Evolutionary conservation across 192 early-diverging fungal species (phyloP).

Genomic region (Podila minutissima): DNA sequence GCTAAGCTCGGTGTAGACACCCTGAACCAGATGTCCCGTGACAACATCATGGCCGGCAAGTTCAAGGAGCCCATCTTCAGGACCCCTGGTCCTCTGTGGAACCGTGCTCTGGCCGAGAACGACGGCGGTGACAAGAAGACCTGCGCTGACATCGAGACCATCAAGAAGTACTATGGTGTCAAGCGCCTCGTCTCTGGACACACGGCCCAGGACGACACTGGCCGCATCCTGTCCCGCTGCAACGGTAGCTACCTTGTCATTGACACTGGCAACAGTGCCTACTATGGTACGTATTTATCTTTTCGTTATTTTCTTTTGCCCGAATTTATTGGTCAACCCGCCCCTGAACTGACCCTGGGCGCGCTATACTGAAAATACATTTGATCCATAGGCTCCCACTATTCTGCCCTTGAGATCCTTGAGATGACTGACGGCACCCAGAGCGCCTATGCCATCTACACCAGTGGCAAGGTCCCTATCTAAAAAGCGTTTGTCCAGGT

Average conservation of each 20-base stretch:
- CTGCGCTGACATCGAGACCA: constrained; percentile 24
- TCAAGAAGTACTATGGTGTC: constrained; percentile 46
- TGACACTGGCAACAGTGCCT: constrained; percentile 76
- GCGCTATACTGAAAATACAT: neutral
- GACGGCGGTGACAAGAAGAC: constrained; percentile 30
- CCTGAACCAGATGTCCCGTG: constrained; percentile 15
- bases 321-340: neutral
- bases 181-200: constrained; percentile 79
- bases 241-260: constrained; percentile 69
- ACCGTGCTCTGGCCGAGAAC: constrained; percentile 20
- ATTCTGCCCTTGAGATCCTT: constrained; percentile 75
- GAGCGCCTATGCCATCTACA: constrained; percentile 59
- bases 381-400: constrained; percentile 55
- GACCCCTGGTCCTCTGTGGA: constrained; percentile 38
- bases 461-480: constrained; percentile 9
- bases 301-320: neutral
- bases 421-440: constrained; percentile 55
- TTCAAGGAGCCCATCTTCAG: constrained; percentile 39
- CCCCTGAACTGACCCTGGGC: neutral
- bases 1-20: constrained; percentile 26
- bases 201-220: constrained; percentile 63
- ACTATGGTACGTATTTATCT: constrained; percentile 57
- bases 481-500: neutral
- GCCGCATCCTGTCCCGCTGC: constrained; percentile 70
- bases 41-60: constrained; percentile 28